A percentile compares a stretch with the other conserved stretches of the same genome.
Evolutionary conservation across 257 asterid species (phyloP).

Genomic region (Ligustrum vulgare): DNA sequence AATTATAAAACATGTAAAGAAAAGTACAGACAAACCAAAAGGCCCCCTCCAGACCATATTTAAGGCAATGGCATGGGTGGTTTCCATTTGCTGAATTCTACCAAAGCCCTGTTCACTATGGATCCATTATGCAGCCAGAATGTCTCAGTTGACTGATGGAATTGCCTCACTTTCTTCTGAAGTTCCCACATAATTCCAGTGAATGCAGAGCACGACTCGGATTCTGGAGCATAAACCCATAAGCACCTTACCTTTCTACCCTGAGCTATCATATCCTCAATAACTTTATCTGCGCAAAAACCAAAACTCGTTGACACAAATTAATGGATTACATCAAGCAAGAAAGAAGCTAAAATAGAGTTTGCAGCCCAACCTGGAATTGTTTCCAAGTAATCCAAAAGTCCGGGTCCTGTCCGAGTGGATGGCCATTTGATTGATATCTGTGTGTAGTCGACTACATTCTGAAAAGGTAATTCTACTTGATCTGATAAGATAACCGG

Average conservation of each 20-base stretch:
- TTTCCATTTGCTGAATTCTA: slow-evolving; percentile 77
- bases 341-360: not conserved
- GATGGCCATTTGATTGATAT: slow-evolving; percentile 97
- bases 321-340: not conserved
- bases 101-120: slow-evolving; percentile 63
- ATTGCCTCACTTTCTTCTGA: slow-evolving; percentile 83
- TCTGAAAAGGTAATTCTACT: slow-evolving; percentile 85
- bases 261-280: slow-evolving; percentile 72
- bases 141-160: slow-evolving; percentile 86
- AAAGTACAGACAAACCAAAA: slow-evolving; percentile 15
- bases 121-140: slow-evolving; percentile 94
- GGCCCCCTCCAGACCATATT: not conserved
- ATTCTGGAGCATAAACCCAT: slow-evolving; percentile 72
- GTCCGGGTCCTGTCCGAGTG: slow-evolving; percentile 60
- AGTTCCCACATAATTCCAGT: slow-evolving; percentile 80
- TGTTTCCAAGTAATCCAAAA: slow-evolving; percentile 78
- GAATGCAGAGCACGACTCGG: slow-evolving; percentile 85
- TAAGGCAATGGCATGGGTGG: slow-evolving; percentile 82
- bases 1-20: slow-evolving; percentile 1
- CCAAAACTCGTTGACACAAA: not conserved
- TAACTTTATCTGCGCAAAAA: slow-evolving; percentile 52
- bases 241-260: slow-evolving; percentile 82
- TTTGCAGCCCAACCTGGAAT: slow-evolving; percentile 62
- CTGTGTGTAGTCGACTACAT: slow-evolving; percentile 66
- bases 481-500: slow-evolving; percentile 94